Percentiles rank a stretch among this genome's conserved stretches.
Conservation (phyloP, 768 basidiomycete species). For the Cubamyces lactineus region DNA sequence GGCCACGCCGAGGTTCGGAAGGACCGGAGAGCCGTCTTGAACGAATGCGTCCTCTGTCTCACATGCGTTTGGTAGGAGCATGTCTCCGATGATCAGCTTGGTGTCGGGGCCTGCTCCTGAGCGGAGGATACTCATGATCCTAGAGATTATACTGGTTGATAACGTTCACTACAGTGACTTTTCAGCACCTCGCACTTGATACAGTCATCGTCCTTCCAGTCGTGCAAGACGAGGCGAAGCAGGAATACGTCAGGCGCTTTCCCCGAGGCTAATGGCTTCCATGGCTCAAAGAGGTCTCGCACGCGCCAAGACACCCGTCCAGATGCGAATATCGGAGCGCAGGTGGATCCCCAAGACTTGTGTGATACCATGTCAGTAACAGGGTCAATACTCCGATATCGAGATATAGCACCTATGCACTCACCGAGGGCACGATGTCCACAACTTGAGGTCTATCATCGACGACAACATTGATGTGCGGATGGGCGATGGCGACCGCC, state of each 20-base stretch:
- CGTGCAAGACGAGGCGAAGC: conserved; percentile 12
- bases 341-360: conserved; percentile 18
- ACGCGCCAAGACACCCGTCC: conserved; percentile 15
- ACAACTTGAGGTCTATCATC: conserved; percentile 14
- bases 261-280: conserved; percentile 40
- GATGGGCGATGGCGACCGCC: conserved; percentile 8
- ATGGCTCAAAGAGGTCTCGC: conserved; percentile 12
- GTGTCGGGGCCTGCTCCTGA: conserved; percentile 11
- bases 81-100: conserved; percentile 17
- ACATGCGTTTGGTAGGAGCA: conserved; percentile 10
- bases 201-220: conserved; percentile 17
- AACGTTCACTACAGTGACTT: conserved; percentile 27
- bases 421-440: conserved; percentile 41
- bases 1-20: conserved; percentile 2
- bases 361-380: background rate
- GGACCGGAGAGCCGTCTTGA: background rate
- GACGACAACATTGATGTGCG: conserved; percentile 18
- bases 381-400: too few relatives aligned
- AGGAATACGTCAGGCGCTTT: conserved; percentile 15
- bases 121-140: conserved; percentile 12
- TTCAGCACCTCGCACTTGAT: background rate
- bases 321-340: conserved; percentile 3
- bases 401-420: background rate
- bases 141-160: conserved; percentile 56
- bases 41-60: conserved; percentile 2